These are phyloP conservation scores for Penicillium cosmopolitanum DNA, from an alignment of 495 filamentous ascomycete species.

Conservation along the genomic window DNA sequence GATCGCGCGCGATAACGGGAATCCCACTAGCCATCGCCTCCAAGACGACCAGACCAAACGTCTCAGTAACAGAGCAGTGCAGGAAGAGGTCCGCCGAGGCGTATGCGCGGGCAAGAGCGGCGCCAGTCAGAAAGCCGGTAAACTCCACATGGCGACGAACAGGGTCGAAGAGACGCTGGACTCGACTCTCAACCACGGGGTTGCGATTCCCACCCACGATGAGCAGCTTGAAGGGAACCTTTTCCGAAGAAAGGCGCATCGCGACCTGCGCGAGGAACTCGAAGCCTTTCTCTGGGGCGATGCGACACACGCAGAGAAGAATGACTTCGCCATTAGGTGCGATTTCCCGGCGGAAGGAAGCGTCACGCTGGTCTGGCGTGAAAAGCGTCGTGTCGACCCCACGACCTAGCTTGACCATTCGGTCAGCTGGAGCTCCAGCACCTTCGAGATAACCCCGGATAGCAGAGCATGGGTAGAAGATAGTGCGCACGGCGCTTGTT, in stretches of 20 bases:
- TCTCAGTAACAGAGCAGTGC: conserved; percentile 68
- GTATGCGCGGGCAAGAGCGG: conserved; percentile 57
- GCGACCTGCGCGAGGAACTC: conserved; percentile 60
- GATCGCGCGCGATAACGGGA: conserved; percentile 64
- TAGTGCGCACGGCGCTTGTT: conserved; percentile 56
- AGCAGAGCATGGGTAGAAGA: conserved; percentile 64
- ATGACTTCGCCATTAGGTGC: conserved; percentile 62
- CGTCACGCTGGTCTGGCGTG: conserved; percentile 50
- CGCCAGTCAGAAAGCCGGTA: conserved; percentile 59
- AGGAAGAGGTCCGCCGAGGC: conserved; percentile 64
- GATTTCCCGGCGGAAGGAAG: conserved; percentile 48
- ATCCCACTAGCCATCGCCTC: conserved; percentile 69
- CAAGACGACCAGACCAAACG: conserved; percentile 66
- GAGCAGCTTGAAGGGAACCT: conserved; percentile 59
- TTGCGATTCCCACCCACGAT: conserved; percentile 67
- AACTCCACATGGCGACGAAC: conserved; percentile 57
- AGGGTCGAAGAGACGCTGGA: conserved; percentile 52
- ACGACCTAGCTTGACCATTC: conserved; percentile 57
- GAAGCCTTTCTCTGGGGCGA: conserved; percentile 69
- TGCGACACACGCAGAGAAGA: conserved; percentile 59
- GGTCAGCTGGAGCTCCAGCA: conserved; percentile 49
- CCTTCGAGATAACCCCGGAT: conserved; percentile 58
- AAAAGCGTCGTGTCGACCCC: conserved; percentile 65
- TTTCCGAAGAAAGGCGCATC: conserved; percentile 49
- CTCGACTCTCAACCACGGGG: conserved; percentile 55